These are phyloP conservation scores for Teunomyces barrocoloradensis DNA, from an alignment of 805 yeast genomes.

Conservation along the genomic window DNA sequence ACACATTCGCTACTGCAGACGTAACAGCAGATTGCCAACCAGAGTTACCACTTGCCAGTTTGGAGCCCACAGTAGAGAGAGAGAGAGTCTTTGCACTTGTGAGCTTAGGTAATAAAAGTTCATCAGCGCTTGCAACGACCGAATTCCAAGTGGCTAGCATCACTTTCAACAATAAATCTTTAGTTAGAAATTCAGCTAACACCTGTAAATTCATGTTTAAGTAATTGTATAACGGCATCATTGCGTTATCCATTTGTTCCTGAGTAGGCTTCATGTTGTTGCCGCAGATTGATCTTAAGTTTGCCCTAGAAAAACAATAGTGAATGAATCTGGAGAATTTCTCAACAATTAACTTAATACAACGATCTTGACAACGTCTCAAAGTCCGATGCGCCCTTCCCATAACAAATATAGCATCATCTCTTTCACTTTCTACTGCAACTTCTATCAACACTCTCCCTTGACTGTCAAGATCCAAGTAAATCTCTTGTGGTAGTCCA, in stretches of 20 bases:
- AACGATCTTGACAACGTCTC: constrained; percentile 60
- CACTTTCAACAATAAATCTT: constrained; percentile 55
- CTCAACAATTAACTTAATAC: constrained; percentile 66
- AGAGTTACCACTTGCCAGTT: constrained; percentile 8
- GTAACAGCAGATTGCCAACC: constrained; percentile 47
- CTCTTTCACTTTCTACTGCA: constrained; percentile 74
- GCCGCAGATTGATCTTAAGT: constrained; percentile 57
- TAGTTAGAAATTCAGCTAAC: constrained; percentile 57
- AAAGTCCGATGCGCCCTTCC: constrained; percentile 72
- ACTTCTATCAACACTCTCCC: constrained; percentile 68
- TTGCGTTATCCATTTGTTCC: constrained; percentile 57
- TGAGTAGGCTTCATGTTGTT: constrained; percentile 37
- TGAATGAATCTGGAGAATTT: constrained; percentile 67
- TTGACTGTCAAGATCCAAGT: constrained; percentile 60
- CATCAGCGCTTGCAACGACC: constrained; percentile 66
- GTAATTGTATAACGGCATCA: constrained; percentile 72
- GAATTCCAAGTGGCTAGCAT: constrained; percentile 82
- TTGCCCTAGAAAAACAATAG: constrained; percentile 53
- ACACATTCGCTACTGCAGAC: constrained; percentile 50
- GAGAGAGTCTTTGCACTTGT: constrained; percentile 41
- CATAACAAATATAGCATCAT: constrained; percentile 77
- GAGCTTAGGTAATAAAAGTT: constrained; percentile 69
- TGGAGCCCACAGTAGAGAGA: constrained; percentile 19
- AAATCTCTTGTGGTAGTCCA: constrained; percentile 62
- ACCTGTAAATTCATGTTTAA: constrained; percentile 66